Conservation (phyloP, 129 eudicot genomes). For the Sambucus nigra region DNA sequence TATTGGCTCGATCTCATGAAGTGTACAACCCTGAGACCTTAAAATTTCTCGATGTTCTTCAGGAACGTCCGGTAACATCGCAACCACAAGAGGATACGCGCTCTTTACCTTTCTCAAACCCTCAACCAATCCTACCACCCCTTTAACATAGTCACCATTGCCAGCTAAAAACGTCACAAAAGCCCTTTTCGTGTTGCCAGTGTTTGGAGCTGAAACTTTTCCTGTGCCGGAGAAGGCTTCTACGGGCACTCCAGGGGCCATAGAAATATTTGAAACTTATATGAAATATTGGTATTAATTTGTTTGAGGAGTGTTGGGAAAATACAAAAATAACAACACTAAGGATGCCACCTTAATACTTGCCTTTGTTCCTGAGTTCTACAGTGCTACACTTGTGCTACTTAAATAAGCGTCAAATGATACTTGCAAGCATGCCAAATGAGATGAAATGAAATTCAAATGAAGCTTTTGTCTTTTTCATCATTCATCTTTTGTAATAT, state of each 20-base stretch:
- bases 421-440: no score
- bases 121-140: constrained; percentile 67
- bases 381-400: background rate
- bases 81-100: constrained; percentile 69
- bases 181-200: constrained; percentile 25
- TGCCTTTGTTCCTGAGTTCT: constrained; percentile 18
- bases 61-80: constrained; percentile 72
- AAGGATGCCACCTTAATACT: no score
- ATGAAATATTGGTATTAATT: background rate
- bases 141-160: constrained; percentile 56
- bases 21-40: constrained; percentile 58
- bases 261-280: background rate
- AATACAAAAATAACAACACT: constrained; percentile 16
- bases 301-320: constrained; percentile 17
- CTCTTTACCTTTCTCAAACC: constrained; percentile 57
- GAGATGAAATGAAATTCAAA: constrained; percentile 25
- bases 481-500: background rate
- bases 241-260: constrained; percentile 22
- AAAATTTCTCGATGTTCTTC: constrained; percentile 54
- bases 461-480: background rate
- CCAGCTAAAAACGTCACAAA: constrained; percentile 81
- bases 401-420: constrained; percentile 18
- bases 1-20: constrained; percentile 52
- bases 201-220: background rate
- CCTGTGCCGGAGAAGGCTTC: constrained; percentile 1